A percentile compares a stretch with the other conserved stretches of the same genome.
These are phyloP conservation scores for Colletotrichum sp. DNA, from an alignment of 2,329 filamentous ascomycete genomes.

Conservation along the genomic window DNA sequence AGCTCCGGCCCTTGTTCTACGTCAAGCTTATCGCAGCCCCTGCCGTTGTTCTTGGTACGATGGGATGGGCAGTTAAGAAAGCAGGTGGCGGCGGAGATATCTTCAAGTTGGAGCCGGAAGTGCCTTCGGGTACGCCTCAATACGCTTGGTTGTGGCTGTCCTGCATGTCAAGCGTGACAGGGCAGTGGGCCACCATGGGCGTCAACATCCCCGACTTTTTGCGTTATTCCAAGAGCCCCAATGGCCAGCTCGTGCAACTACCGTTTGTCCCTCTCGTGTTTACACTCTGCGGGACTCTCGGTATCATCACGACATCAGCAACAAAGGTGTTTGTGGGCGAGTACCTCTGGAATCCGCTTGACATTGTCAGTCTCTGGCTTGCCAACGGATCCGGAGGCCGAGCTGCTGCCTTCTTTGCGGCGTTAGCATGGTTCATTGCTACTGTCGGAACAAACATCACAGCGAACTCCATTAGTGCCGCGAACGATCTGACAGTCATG, in stretches of 20 bases:
- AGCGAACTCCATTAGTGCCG: slow-evolving; percentile 58
- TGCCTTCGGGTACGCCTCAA: slow-evolving; percentile 4
- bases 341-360: slow-evolving; percentile 55
- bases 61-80: slow-evolving; percentile 23
- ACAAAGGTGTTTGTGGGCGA: slow-evolving; percentile 46
- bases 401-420: slow-evolving; percentile 52
- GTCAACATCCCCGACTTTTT: slow-evolving; percentile 54
- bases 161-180: slow-evolving; percentile 21
- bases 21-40: slow-evolving; percentile 44
- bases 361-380: slow-evolving; percentile 49
- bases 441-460: slow-evolving; percentile 62
- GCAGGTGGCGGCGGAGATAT: slow-evolving; percentile 25
- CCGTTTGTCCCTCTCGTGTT: slow-evolving; percentile 53
- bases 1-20: slow-evolving; percentile 58
- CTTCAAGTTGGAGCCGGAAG: slow-evolving; percentile 13
- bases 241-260: slow-evolving; percentile 26
- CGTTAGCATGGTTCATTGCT: slow-evolving; percentile 57
- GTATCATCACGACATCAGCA: slow-evolving; percentile 60
- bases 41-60: slow-evolving; percentile 19
- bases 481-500: slow-evolving; percentile 62
- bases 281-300: slow-evolving; percentile 47
- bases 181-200: slow-evolving; percentile 34
- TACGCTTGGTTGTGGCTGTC: slow-evolving; percentile 18
- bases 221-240: slow-evolving; percentile 31
- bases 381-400: slow-evolving; percentile 45